Conservation (phyloP, 75 land plant genomes). For the Pinus taeda region DNA sequence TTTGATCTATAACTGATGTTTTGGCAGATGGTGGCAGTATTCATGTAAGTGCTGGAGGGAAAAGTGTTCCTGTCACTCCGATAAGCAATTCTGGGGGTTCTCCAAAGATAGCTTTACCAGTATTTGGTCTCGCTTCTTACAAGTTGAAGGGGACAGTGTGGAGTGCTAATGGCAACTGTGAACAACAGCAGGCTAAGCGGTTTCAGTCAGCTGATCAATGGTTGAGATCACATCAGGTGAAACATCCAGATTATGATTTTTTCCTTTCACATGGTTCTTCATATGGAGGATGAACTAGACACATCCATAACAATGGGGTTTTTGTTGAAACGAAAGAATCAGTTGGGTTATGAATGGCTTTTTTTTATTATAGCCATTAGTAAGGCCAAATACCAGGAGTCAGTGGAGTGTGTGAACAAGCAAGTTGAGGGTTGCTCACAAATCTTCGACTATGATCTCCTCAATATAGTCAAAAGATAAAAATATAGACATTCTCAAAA, state of each 20-base stretch:
- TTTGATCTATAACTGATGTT: neutral
- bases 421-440: neutral
- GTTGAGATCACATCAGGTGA: conserved; percentile 37
- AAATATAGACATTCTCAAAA: neutral
- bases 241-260: conserved; percentile 62
- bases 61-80: conserved; percentile 4
- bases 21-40: conserved; percentile 11
- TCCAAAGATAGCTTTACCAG: conserved; percentile 33
- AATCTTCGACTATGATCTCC: neutral
- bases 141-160: conserved; percentile 58
- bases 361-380: conserved; percentile 8
- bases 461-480: neutral
- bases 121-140: conserved; percentile 69
- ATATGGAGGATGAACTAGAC: conserved; percentile 17
- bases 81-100: conserved; percentile 9
- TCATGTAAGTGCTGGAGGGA: conserved; percentile 5
- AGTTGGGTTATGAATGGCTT: conserved; percentile 7
- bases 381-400: no score
- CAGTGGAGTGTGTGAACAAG: conserved; percentile 7
- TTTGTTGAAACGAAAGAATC: neutral
- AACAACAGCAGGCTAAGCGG: conserved; percentile 25
- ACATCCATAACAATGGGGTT: neutral
- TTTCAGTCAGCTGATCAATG: conserved; percentile 47
- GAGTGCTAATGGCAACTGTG: conserved; percentile 30
- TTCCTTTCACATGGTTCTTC: conserved; percentile 27